Percentiles rank a stretch among this genome's conserved stretches.
Conservation (phyloP, 2,329 filamentous ascomycete species). For the Clarireedia sp. region DNA sequence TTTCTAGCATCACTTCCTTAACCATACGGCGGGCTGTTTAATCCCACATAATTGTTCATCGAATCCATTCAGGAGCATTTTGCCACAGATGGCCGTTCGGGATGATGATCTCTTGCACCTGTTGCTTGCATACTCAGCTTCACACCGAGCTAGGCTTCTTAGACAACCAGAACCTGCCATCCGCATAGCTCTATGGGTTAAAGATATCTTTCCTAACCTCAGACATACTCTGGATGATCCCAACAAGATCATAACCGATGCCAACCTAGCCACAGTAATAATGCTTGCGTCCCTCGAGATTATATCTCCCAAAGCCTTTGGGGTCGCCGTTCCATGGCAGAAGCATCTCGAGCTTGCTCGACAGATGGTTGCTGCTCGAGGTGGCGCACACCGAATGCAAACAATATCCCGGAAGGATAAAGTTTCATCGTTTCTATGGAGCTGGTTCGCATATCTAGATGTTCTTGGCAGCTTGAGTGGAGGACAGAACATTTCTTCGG, state of each 20-base stretch:
- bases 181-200: slow-evolving; percentile 73
- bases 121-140: slow-evolving; percentile 75
- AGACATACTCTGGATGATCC: slow-evolving; percentile 57
- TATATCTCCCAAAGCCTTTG: slow-evolving; percentile 73
- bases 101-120: slow-evolving; percentile 68
- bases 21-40: slow-evolving; percentile 64
- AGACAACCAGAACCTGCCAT: slow-evolving; percentile 66
- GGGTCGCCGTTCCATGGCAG: slow-evolving; percentile 74
- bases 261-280: slow-evolving; percentile 71
- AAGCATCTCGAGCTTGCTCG: slow-evolving; percentile 69
- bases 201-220: slow-evolving; percentile 68
- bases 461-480: slow-evolving; percentile 67
- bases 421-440: slow-evolving; percentile 65
- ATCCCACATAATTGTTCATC: slow-evolving; percentile 43
- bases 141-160: slow-evolving; percentile 68
- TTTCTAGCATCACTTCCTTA: slow-evolving; percentile 54
- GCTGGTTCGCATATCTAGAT: slow-evolving; percentile 81
- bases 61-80: slow-evolving; percentile 44
- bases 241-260: slow-evolving; percentile 57
- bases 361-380: slow-evolving; percentile 62
- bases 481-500: slow-evolving; percentile 29
- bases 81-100: slow-evolving; percentile 55
- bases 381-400: slow-evolving; percentile 46
- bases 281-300: slow-evolving; percentile 81
- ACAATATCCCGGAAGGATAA: slow-evolving; percentile 42